Evolutionary conservation across 139 green algal genomes (phyloP), one percentile per base, ranked within the genome.

Genomic region (Ettlia oleoabundans): DNA sequence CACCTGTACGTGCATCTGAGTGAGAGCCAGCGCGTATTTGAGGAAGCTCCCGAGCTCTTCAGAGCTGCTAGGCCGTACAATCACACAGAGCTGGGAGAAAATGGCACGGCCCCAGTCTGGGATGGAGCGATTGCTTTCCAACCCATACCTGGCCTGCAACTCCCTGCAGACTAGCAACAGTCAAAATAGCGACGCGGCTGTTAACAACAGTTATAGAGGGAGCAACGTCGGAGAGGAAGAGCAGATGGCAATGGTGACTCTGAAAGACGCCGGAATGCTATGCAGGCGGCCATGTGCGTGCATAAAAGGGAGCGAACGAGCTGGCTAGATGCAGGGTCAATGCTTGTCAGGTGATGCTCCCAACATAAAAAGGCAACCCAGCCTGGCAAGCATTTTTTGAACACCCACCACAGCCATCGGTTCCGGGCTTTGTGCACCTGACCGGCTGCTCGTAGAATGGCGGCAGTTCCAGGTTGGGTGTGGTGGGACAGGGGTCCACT

Each of bases 91-190:
- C n/a, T 88, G 84, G 0, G 87, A 94, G 84, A 97, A 95, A 73
- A 95, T 96, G 42, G 84, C 72, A 3, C 67, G 66, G 40, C 93
- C 94, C 94, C 94, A 97, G 13, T 94, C 88, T 0, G 94, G 94
- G 5, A 94, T 89, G 30, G 7, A 61, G 47, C 93, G 92, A 65
- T 88, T 84, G 65, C 84, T 88, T 22, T 76, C 33, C 58, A 92
- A 37, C 22, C 42, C 30, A 41, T 86, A 91, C 64, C 78, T 53
- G 24, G 81, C 53, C 76, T 97, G 93, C 66, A 97, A 84, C 58
- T 92, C 65, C 58, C 82, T 91, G 84, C 33, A 80, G 18, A 22
- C 4, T 0, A 19, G 47, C 24, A 24, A 43, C 0, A 21, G 33
- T 33, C 15, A 55, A 4, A 24, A 7, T 15, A 47, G 65, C 26